These are phyloP conservation scores for Lentinula edodes DNA, from an alignment of 768 basidiomycete species.

Conservation along the genomic window DNA sequence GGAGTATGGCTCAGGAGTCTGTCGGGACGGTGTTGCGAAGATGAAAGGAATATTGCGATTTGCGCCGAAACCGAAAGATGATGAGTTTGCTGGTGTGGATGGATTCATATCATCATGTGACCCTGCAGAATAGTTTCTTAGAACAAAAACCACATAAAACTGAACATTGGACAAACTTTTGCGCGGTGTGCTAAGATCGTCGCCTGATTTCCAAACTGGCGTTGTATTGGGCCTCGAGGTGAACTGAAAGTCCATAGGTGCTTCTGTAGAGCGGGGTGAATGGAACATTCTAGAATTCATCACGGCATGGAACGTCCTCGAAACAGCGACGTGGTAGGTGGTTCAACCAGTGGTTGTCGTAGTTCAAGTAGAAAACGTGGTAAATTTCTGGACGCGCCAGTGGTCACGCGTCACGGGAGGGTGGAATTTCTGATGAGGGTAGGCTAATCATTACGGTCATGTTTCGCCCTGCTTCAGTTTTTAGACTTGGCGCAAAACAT, in stretches of 20 bases:
- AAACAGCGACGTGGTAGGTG: too few relatives aligned
- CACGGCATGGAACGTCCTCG: background rate
- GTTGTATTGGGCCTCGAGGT: slow-evolving; percentile 53
- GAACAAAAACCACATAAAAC: slow-evolving; percentile 1
- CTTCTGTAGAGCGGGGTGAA: slow-evolving; percentile 59
- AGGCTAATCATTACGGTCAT: slow-evolving; percentile 12
- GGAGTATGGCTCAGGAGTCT: slow-evolving; percentile 37
- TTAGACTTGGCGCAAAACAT: slow-evolving; percentile 9
- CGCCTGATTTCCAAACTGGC: slow-evolving; percentile 14
- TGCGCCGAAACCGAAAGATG: slow-evolving; percentile 47
- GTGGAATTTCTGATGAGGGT: background rate
- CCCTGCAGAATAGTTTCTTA: slow-evolving; percentile 20
- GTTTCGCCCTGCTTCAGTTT: slow-evolving; percentile 20
- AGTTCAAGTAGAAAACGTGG: background rate
- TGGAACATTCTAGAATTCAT: slow-evolving; percentile 10
- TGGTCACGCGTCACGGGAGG: slow-evolving; percentile 24
- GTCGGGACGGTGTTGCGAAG: slow-evolving; percentile 50
- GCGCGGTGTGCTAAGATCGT: slow-evolving; percentile 49
- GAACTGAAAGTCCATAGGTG: slow-evolving; percentile 88
- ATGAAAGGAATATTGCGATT: slow-evolving; percentile 71
- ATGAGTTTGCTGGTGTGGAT: slow-evolving; percentile 38
- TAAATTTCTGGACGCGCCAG: background rate
- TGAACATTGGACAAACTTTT: slow-evolving; percentile 51
- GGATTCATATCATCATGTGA: slow-evolving; percentile 37
- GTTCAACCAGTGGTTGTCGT: slow-evolving; percentile 19